Percentiles rank a stretch among this genome's conserved stretches.
Conservation (phyloP, 2,329 filamentous ascomycete genomes). For the Ilyonectria sp. region DNA sequence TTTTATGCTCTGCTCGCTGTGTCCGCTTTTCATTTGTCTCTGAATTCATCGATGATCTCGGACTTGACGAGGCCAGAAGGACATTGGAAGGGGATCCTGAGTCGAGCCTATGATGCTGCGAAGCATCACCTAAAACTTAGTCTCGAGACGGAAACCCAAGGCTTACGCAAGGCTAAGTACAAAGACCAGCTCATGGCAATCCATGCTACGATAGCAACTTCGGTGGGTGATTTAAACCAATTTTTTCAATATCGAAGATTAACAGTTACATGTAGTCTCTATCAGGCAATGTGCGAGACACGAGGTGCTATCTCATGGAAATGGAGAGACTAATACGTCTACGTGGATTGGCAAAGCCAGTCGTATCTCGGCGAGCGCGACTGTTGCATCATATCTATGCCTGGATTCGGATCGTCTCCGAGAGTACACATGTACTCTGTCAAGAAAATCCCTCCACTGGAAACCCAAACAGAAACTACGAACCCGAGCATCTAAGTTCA, state of each 20-base stretch:
- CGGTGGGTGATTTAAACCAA: too few species aligned
- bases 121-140: too few species aligned
- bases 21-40: too few species aligned
- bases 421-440: slow-evolving; percentile 37
- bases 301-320: slow-evolving; percentile 40
- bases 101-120: too few species aligned
- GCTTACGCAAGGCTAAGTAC: slow-evolving; percentile 31
- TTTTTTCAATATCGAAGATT: too few species aligned
- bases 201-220: slow-evolving; percentile 30
- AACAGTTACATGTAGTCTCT: too few species aligned
- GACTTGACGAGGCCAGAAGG: too few species aligned
- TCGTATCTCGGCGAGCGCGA: slow-evolving; percentile 40
- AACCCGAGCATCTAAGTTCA: too few species aligned
- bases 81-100: too few species aligned
- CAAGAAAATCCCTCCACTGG: slow-evolving; percentile 28
- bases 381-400: slow-evolving; percentile 43
- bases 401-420: slow-evolving; percentile 45
- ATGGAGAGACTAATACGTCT: slow-evolving; percentile 42
- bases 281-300: slow-evolving; percentile 15
- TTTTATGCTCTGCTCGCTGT: too few species aligned
- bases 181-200: slow-evolving; percentile 43
- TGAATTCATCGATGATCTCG: too few species aligned
- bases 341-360: slow-evolving; percentile 39
- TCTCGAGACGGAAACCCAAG: too few species aligned
- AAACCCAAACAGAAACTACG: background rate